Conservation (phyloP, 129 eudicot species). For the Heracleum sosnowskyi region DNA sequence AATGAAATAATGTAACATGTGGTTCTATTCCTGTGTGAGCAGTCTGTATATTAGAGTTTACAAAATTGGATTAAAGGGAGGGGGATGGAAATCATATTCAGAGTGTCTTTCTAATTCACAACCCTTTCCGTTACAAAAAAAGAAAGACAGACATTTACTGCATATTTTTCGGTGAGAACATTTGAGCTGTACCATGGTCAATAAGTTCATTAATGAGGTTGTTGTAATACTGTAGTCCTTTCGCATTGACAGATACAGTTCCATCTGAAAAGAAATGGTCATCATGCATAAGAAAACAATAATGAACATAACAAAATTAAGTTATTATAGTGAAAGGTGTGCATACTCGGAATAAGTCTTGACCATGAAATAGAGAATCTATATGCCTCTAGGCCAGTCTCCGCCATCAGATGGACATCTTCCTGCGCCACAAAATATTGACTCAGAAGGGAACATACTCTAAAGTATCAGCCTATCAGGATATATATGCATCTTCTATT, state of each 20-base stretch:
- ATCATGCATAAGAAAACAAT: background rate
- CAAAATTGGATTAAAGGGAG: no score
- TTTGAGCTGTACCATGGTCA: constrained; percentile 20
- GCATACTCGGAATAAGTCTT: constrained; percentile 45
- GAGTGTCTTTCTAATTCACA: background rate
- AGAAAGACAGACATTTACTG: background rate
- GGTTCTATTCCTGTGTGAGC: constrained; percentile 37
- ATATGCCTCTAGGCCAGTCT: constrained; percentile 42
- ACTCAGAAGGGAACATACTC: background rate
- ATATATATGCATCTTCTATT: background rate
- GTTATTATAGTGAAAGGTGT: background rate
- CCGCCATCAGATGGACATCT: constrained; percentile 41
- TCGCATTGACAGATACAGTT: constrained; percentile 38
- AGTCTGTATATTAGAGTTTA: background rate
- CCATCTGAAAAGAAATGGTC: constrained; percentile 29
- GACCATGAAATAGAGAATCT: constrained; percentile 50
- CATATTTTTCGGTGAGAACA: background rate
- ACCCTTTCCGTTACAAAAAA: background rate
- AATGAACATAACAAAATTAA: background rate
- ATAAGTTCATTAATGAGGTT: constrained; percentile 38
- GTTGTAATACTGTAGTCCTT: constrained; percentile 40
- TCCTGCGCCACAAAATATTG: constrained; percentile 20
- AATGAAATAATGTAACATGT: constrained; percentile 33
- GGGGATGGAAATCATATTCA: background rate
- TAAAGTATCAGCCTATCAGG: background rate